Evolutionary conservation across 163 green algal species (phyloP).

Genomic region (Volvox carteri): DNA sequence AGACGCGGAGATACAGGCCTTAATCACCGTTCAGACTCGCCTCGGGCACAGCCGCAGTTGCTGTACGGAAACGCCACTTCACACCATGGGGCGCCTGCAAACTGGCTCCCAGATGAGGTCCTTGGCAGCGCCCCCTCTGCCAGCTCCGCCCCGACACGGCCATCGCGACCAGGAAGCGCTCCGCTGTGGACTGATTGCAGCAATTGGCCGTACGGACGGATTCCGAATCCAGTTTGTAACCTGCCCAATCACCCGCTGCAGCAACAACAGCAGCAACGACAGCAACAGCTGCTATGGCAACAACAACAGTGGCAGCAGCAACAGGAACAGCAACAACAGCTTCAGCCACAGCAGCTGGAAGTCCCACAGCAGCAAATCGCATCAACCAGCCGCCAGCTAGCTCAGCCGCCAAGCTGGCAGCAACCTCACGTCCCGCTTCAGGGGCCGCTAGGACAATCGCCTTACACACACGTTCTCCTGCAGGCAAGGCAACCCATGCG

Average conservation of each 20-base stretch:
- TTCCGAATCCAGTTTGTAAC: not conserved
- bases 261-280: not conserved
- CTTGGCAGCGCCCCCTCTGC: not conserved
- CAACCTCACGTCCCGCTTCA: no score
- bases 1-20: no score
- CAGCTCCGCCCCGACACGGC: not conserved
- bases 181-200: not conserved
- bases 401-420: no score
- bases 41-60: no score
- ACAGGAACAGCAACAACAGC: not conserved
- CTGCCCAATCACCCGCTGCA: no score
- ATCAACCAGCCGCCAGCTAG: no score
- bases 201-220: not conserved
- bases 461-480: no score
- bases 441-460: no score
- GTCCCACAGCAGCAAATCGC: not conserved
- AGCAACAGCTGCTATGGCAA: not conserved
- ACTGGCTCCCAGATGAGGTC: not conserved
- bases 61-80: no score
- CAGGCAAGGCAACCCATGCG: no score
- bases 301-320: not conserved
- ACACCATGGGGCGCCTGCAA: no score
- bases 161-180: not conserved
- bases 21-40: no score
- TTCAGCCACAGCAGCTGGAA: not conserved